These are phyloP conservation scores for Botrytis tulipae DNA, from an alignment of 2,329 filamentous ascomycete species.

Conservation along the genomic window DNA sequence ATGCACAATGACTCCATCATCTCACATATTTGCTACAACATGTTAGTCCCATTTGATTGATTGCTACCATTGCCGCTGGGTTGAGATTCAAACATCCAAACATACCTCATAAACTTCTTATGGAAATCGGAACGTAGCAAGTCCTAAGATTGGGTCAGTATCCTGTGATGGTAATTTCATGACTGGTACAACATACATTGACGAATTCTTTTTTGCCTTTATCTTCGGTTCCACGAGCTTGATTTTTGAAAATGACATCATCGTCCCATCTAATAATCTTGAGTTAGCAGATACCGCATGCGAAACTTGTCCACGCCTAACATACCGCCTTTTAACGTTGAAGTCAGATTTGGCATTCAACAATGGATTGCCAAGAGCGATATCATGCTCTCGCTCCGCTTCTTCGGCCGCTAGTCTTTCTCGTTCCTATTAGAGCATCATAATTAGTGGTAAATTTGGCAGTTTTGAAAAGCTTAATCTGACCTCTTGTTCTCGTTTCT, in stretches of 20 bases:
- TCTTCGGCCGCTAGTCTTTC: conserved; percentile 78
- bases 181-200: conserved; percentile 61
- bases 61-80: neutral
- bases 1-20: conserved; percentile 26
- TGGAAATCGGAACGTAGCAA: conserved; percentile 94
- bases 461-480: neutral
- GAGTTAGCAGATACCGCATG: neutral
- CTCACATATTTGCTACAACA: conserved; percentile 40
- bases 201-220: conserved; percentile 94
- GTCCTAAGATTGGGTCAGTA: conserved; percentile 52
- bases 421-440: conserved; percentile 55
- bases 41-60: conserved; percentile 18
- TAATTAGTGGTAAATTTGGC: conserved; percentile 21
- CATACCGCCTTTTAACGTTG: conserved; percentile 71
- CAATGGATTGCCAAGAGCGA: conserved; percentile 88
- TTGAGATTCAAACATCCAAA: conserved; percentile 19
- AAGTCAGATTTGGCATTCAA: conserved; percentile 81
- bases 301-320: conserved; percentile 5
- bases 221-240: conserved; percentile 91
- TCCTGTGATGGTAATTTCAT: conserved; percentile 16
- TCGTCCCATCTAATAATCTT: conserved; percentile 74
- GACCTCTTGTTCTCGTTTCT: conserved; percentile 73
- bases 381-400: conserved; percentile 80
- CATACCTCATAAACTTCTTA: conserved; percentile 81
- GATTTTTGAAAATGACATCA: conserved; percentile 98